Percentiles rank a stretch among this genome's conserved stretches.
Evolutionary conservation across 768 basidiomycete genomes (phyloP).

Genomic region (Rhodotorula taiwanensis): DNA sequence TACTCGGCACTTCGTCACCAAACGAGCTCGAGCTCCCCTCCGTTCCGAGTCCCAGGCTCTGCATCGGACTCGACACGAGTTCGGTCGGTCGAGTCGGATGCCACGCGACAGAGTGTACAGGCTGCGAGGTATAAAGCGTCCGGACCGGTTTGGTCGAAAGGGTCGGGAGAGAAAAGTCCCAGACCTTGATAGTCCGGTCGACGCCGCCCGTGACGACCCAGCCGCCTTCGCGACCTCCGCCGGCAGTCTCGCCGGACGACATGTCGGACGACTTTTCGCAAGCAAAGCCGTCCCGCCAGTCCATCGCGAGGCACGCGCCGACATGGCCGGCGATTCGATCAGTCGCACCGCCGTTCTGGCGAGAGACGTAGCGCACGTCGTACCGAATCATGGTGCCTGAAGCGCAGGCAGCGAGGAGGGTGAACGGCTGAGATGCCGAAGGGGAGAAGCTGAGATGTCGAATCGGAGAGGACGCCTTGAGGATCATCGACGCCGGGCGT

Average conservation of each 20-base stretch:
- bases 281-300: constrained; percentile 32
- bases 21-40: constrained; percentile 2
- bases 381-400: constrained; percentile 35
- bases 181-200: constrained; percentile 38
- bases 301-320: constrained; percentile 32
- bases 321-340: constrained; percentile 37
- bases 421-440: constrained; percentile 28
- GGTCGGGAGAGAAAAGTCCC: constrained; percentile 31
- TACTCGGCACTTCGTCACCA: constrained; percentile 1
- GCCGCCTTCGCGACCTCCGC: constrained; percentile 29
- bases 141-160: constrained; percentile 30
- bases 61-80: constrained; percentile 24
- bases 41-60: constrained; percentile 1
- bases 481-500: constrained; percentile 13
- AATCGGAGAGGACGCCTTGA: constrained; percentile 35
- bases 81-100: constrained; percentile 29
- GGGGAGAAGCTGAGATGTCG: constrained; percentile 35
- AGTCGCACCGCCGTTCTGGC: constrained; percentile 26
- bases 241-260: constrained; percentile 7
- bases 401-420: constrained; percentile 32
- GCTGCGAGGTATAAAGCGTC: constrained; percentile 27
- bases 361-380: constrained; percentile 32
- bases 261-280: constrained; percentile 2
- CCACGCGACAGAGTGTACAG: constrained; percentile 31
- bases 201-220: constrained; percentile 38